phyloP scores from a whole-genome alignment of 768 basidiomycete species.

The Dictyophora rubrovolvata region DNA sequence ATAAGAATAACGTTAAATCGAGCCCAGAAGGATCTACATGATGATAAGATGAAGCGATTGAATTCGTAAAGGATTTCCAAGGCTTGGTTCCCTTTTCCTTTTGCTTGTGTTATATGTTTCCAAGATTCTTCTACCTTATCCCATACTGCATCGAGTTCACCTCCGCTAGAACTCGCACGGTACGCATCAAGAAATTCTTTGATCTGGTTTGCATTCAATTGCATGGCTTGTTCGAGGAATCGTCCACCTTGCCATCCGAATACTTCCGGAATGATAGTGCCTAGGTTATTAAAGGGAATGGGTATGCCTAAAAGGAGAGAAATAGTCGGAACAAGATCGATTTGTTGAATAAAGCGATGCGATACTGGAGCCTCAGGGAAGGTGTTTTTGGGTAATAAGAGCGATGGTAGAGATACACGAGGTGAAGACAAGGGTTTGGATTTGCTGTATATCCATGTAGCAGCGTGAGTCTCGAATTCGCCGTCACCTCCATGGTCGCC shows the following conservation, averaged over 20 bases:
- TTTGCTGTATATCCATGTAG: conserved; percentile 90
- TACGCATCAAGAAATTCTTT: conserved; percentile 69
- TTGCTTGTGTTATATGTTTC: conserved; percentile 15
- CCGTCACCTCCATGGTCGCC: conserved; percentile 97
- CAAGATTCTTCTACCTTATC: conserved; percentile 36
- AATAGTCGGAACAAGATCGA: conserved; percentile 83
- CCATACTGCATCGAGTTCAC: conserved; percentile 67
- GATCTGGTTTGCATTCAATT: conserved; percentile 67
- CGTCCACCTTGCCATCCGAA: conserved; percentile 49
- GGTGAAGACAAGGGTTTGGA: conserved; percentile 30
- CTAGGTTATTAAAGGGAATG: conserved; percentile 93
- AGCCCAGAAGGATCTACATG: conserved; percentile 86
- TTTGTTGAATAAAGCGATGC: conserved; percentile 75
- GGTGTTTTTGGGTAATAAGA: conserved; percentile 40
- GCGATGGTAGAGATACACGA: conserved; percentile 30
- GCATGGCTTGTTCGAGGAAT: conserved; percentile 46
- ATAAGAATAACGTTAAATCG: conserved; percentile 82
- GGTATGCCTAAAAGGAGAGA: conserved; percentile 86
- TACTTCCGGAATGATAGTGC: conserved; percentile 82
- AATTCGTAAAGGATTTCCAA: conserved; percentile 31
- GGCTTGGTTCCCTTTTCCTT: conserved; percentile 18
- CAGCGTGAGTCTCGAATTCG: conserved; percentile 72
- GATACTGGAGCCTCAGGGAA: conserved; percentile 44
- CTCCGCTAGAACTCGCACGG: conserved; percentile 54
- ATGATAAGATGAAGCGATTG: conserved; percentile 49